Evolutionary conservation across 2,329 filamentous ascomycete genomes (phyloP).

Genomic region (Fonsecaea pedrosoi): DNA sequence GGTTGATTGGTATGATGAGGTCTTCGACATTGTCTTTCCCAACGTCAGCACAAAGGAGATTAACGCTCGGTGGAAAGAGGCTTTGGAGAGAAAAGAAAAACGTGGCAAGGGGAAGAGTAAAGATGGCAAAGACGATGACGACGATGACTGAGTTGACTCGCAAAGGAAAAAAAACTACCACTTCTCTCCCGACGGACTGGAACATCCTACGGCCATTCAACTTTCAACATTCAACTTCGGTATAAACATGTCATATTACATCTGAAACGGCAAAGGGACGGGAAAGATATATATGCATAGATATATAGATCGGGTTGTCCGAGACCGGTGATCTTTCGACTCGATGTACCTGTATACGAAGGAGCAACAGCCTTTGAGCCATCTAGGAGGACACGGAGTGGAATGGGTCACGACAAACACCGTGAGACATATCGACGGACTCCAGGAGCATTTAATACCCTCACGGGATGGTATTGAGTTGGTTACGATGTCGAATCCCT

Average conservation of each 20-base stretch:
- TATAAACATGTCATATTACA: background rate
- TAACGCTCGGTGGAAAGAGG: constrained; percentile 73
- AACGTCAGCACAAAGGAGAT: constrained; percentile 75
- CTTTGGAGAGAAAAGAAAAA: constrained; percentile 57
- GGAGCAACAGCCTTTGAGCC: background rate
- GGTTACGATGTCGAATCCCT: constrained; percentile 1
- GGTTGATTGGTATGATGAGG: constrained; percentile 90
- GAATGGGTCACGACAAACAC: background rate
- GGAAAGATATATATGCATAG: background rate
- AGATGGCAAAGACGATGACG: constrained; percentile 5
- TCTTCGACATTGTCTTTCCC: constrained; percentile 90
- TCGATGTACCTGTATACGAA: background rate
- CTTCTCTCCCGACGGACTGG: background rate
- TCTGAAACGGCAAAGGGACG: background rate
- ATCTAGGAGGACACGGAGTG: background rate
- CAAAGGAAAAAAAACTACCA: background rate
- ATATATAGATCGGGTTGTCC: background rate
- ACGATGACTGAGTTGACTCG: constrained; percentile 2
- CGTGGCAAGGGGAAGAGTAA: constrained; percentile 29
- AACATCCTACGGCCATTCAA: background rate
- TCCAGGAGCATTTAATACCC: background rate
- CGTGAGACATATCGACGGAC: background rate
- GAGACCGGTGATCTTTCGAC: background rate
- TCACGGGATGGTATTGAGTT: background rate
- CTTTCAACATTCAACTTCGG: background rate